A percentile compares a stretch with the other conserved stretches of the same genome.
phyloP scores from a whole-genome alignment of 2,329 filamentous ascomycete species.

The Aspergillus sp. region DNA sequence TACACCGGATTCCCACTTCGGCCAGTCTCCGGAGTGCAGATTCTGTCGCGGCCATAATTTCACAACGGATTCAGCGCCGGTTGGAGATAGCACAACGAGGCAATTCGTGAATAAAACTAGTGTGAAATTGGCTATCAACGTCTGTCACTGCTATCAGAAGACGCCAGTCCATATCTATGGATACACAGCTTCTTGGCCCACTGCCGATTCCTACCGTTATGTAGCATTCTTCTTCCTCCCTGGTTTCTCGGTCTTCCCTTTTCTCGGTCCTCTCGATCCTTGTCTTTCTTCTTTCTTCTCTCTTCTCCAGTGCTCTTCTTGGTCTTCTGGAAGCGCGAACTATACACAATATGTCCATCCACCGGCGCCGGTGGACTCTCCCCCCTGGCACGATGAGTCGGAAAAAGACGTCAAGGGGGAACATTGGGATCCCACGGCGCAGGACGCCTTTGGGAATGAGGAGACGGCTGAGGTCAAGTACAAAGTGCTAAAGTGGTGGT shows the following conservation, averaged over 20 bases:
- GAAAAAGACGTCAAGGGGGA: not conserved
- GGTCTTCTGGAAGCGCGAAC: no score
- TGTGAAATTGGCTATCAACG: no score
- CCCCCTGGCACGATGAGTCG: not conserved
- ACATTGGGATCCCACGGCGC: slow-evolving; percentile 1
- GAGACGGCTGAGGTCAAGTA: slow-evolving; percentile 38
- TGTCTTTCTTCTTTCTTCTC: not conserved
- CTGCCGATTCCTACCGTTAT: not conserved
- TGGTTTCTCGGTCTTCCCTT: not conserved
- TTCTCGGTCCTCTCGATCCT: not conserved
- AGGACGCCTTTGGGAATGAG: slow-evolving; percentile 32
- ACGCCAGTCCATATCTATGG: no score
- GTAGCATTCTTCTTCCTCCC: not conserved
- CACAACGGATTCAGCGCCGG: no score
- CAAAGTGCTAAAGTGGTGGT: slow-evolving; percentile 41
- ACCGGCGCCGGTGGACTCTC: not conserved
- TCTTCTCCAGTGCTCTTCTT: not conserved
- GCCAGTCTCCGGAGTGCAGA: not conserved
- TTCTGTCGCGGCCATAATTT: not conserved
- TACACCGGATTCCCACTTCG: not conserved
- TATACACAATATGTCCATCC: not conserved
- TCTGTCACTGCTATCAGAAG: no score
- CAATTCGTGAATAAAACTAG: no score
- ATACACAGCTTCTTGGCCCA: no score
- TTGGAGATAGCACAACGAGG: no score